These are phyloP conservation scores for Aspergillus steynii DNA, from an alignment of 495 filamentous ascomycete species.

Conservation along the genomic window DNA sequence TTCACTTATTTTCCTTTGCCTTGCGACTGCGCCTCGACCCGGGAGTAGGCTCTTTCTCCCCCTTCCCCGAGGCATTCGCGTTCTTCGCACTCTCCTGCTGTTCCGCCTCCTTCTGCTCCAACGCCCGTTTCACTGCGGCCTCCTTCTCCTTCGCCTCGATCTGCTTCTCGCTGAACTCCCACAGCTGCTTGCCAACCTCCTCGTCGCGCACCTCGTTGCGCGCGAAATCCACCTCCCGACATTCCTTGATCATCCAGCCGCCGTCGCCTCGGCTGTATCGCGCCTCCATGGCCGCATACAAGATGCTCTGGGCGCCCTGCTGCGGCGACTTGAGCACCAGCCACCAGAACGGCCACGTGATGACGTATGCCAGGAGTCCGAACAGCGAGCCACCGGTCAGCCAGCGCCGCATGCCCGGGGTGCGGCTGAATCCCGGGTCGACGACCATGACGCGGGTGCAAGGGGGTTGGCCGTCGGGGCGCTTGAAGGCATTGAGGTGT, in stretches of 20 bases:
- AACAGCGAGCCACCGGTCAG: slow-evolving; percentile 78
- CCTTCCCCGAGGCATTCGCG: slow-evolving; percentile 28
- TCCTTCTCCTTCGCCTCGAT: slow-evolving; percentile 83
- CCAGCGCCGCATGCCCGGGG: slow-evolving; percentile 84
- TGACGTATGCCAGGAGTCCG: slow-evolving; percentile 76
- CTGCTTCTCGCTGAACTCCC: slow-evolving; percentile 83
- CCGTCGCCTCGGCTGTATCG: slow-evolving; percentile 65
- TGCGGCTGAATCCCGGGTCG: slow-evolving; percentile 81
- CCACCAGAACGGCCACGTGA: slow-evolving; percentile 81
- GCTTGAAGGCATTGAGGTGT: slow-evolving; percentile 75
- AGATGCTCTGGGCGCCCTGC: slow-evolving; percentile 82
- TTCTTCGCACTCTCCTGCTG: slow-evolving; percentile 41
- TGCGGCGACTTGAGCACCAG: slow-evolving; percentile 79
- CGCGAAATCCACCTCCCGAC: slow-evolving; percentile 68
- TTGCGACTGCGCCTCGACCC: slow-evolving; percentile 51
- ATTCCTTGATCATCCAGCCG: slow-evolving; percentile 80
- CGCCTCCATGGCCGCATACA: slow-evolving; percentile 83
- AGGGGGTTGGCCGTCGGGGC: slow-evolving; percentile 78
- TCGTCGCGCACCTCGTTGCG: slow-evolving; percentile 78
- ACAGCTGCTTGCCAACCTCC: slow-evolving; percentile 74
- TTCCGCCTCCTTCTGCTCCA: slow-evolving; percentile 65
- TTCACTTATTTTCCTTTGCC: slow-evolving; percentile 25
- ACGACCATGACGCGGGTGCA: slow-evolving; percentile 80
- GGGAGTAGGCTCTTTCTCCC: slow-evolving; percentile 34
- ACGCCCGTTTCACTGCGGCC: slow-evolving; percentile 63